phyloP scores from a whole-genome alignment of 768 basidiomycete species.

The Chalciporus sphaerocephalus region DNA sequence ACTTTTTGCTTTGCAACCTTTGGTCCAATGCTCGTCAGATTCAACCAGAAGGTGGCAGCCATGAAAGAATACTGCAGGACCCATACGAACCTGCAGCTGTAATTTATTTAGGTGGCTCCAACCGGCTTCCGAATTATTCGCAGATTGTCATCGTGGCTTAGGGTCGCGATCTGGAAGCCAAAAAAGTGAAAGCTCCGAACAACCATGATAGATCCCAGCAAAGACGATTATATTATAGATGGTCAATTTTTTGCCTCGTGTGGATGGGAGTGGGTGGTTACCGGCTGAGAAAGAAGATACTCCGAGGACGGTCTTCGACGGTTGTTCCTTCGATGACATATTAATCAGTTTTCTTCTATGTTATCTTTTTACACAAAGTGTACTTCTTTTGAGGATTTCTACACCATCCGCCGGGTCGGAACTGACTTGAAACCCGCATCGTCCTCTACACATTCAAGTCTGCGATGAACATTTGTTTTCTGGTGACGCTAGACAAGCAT shows the following conservation, averaged over 20 bases:
- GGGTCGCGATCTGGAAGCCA: not conserved
- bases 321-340: constrained; percentile 11
- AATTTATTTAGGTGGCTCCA: not conserved
- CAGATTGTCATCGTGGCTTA: too few relatives aligned
- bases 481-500: not conserved
- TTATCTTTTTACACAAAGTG: constrained; percentile 7
- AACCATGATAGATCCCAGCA: not conserved
- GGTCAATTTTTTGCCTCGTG: constrained; percentile 1
- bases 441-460: not conserved
- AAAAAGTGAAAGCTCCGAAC: not conserved
- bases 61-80: not conserved
- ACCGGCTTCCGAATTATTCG: too few relatives aligned
- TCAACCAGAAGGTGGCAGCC: not conserved
- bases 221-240: not conserved
- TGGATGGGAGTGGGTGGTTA: constrained; percentile 8
- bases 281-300: constrained; percentile 17
- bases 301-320: constrained; percentile 16
- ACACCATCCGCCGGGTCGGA: not conserved
- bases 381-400: constrained; percentile 9
- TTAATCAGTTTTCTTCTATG: constrained; percentile 21
- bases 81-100: not conserved
- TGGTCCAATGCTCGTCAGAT: not conserved
- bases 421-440: not conserved
- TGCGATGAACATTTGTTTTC: not conserved
- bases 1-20: not conserved